Base-by-base conservation (phyloP, 192 early-diverging fungal species). In the Rhizophlyctis rosea region DNA sequence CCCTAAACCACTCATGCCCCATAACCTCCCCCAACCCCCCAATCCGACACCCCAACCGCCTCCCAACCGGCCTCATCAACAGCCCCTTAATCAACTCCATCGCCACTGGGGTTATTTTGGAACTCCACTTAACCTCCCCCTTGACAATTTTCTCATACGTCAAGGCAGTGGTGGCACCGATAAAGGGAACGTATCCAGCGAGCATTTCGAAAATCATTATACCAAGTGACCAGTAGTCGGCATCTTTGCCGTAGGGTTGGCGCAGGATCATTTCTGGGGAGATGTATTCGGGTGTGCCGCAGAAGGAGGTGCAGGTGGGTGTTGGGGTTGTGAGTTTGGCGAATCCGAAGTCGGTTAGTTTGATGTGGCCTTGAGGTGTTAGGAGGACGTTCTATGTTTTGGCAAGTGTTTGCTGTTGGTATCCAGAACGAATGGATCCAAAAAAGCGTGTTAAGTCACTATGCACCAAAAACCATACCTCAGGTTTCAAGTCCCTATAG, bases 241-340 rank as follows among this genome's bases (percentile, higher is more conserved):
- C 68, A 59, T 80, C 74, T 67, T 86, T 89, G 3, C 94, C 93
- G 77, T 99, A 95, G 13, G 94, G 94, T 48, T 82, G 79, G 36
- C 95, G 94, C 59, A 89, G 90, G 78, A 99, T 99, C 21, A 99
- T 93, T 73, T 99, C 96, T 36, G 96, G 96, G n/a, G 96, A 92
- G 86, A 99, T 98, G 71, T 98, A 98, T 77, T 98, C 96, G 74
- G 98, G 95, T 2, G 96, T 99, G 5, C 96, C 96, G 18, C 98
- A 95, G 84, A 99, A 99, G 54, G 92, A 95, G 75, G 98, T 98
- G 92, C n/a, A n/a, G n/a, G n/a, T n/a, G n/a, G n/a, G n/a, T n/a
- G n/a, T n/a, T n/a, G n/a, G n/a, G n/a, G n/a, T n/a, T n/a, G n/a
- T n/a, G n/a, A n/a, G 92, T 81, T 99, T 99, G 5, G 93, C 94